These are phyloP conservation scores for Microsporum ferrugineum DNA, from an alignment of 2,329 filamentous ascomycete genomes.

Conservation along the genomic window DNA sequence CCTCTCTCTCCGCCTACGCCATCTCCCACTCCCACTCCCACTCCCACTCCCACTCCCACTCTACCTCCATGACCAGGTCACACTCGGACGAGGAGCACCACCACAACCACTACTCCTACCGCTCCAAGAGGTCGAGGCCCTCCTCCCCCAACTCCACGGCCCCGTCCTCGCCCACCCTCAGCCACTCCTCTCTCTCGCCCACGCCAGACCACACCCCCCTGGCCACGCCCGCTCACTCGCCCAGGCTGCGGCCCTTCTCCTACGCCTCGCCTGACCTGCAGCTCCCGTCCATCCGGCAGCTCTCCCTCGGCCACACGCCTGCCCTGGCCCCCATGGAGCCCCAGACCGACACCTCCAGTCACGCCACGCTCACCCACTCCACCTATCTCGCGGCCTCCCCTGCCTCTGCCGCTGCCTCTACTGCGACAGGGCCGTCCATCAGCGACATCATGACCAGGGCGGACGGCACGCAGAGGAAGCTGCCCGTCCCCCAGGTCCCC, in stretches of 20 bases:
- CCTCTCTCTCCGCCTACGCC: constrained; percentile 65
- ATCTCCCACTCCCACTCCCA: constrained; percentile 26
- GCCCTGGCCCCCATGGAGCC: constrained; percentile 62
- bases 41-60: neutral
- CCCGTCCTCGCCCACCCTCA: constrained; percentile 91
- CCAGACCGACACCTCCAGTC: constrained; percentile 47
- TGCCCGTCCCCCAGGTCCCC: constrained; percentile 78
- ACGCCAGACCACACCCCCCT: constrained; percentile 98
- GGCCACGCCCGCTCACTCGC: constrained; percentile 88
- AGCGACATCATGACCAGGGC: constrained; percentile 85
- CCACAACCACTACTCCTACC: neutral
- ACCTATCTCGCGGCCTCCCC: neutral
- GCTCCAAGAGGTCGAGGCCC: constrained; percentile 79
- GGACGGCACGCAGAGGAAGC: constrained; percentile 77
- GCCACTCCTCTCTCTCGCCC: constrained; percentile 86
- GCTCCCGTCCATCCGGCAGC: constrained; percentile 70
- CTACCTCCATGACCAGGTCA: constrained; percentile 61
- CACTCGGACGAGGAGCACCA: constrained; percentile 49
- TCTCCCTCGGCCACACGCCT: constrained; percentile 53
- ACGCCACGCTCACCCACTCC: constrained; percentile 28
- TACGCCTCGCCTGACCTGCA: constrained; percentile 53
- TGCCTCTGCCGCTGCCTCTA: constrained; percentile 42
- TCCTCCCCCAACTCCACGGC: constrained; percentile 93
- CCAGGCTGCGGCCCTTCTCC: constrained; percentile 69
- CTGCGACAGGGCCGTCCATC: constrained; percentile 55